These are phyloP conservation scores for Simplicillium aogashimaense DNA, from an alignment of 2,329 filamentous ascomycete species.

Conservation along the genomic window DNA sequence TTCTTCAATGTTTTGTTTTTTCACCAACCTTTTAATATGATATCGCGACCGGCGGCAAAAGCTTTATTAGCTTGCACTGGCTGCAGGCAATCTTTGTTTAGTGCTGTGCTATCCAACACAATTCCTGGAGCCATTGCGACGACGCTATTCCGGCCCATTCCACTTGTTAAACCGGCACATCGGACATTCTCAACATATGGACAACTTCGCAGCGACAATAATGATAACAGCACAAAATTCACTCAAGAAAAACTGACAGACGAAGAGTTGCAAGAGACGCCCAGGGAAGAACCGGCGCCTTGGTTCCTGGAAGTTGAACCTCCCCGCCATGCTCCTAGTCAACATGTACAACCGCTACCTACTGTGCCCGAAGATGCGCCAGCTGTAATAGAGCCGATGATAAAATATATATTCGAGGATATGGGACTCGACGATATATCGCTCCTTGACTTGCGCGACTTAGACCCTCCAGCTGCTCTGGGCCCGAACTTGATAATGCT, in stretches of 20 bases:
- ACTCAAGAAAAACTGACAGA: constrained; percentile 3
- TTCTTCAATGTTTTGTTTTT: not conserved
- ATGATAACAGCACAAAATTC: constrained; percentile 9
- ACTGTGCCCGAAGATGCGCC: constrained; percentile 59
- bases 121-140: constrained; percentile 7
- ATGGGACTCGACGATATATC: constrained; percentile 76
- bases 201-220: not conserved
- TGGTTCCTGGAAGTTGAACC: constrained; percentile 82
- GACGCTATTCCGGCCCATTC: not conserved
- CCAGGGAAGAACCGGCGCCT: constrained; percentile 27
- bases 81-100: constrained; percentile 18
- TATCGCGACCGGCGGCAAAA: constrained; percentile 17
- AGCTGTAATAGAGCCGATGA: constrained; percentile 57
- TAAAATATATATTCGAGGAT: constrained; percentile 73
- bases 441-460: constrained; percentile 70
- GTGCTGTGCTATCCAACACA: constrained; percentile 13
- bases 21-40: constrained; percentile 12
- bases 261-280: constrained; percentile 7
- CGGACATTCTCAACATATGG: not conserved
- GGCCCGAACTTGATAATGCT: constrained; percentile 89
- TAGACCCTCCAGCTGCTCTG: constrained; percentile 80
- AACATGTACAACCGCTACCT: constrained; percentile 38
- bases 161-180: no score
- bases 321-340: constrained; percentile 37
- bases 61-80: constrained; percentile 17